Base-by-base conservation (phyloP, 768 basidiomycete species). In the Tricholoma hemisulphureum region DNA sequence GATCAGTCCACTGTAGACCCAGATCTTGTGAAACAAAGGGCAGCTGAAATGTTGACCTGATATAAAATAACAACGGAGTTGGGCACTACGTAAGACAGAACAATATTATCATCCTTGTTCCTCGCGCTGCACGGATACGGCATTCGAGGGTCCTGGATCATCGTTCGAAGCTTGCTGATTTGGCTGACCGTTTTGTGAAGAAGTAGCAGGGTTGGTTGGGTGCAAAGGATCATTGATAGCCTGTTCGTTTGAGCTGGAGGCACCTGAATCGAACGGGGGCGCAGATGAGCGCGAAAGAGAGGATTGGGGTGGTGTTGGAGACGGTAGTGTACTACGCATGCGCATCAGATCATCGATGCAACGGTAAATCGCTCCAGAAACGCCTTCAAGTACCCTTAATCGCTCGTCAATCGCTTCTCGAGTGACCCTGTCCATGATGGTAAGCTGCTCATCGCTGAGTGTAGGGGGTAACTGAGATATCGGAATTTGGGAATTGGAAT, bases 321-420 rank as follows among this genome's bases (percentile, higher is more conserved):
- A 61, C 14, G 89, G 88, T 29, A 93, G 72, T n/a, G 83, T 77
- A 63, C 91, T 92, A 62, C 89, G 76, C 68, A 93, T 77, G 62
- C 84, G 77, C 69, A 87, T 81, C 59, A 97, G 77, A 63, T 97
- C 92, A 61, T 90, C 87, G 54, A 92, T 81, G 64, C 92, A 87
- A 18, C 80, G 79, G 67, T 83, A 84, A n/a, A 94, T 77, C 3
- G 86, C 81, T 34, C 77, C 77, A 35, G 93, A 91, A 35, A 95
- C 88, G 16, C 85, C 82, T 71, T 93, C 87, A 34, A 98, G 73
- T 35, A 93, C 80, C 41, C 85, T 79, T 59, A 98, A 71, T 55
- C 93, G 83, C 64, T 94, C 92, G 62, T 95, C 91, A 50, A 97
- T 89, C 6, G 89, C 88, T 62, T 91, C 89, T 54, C 90, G 77